Evolutionary conservation across 345 rosid genomes (phyloP), one percentile per base, ranked within the genome.

Genomic region (Populus tremula): DNA sequence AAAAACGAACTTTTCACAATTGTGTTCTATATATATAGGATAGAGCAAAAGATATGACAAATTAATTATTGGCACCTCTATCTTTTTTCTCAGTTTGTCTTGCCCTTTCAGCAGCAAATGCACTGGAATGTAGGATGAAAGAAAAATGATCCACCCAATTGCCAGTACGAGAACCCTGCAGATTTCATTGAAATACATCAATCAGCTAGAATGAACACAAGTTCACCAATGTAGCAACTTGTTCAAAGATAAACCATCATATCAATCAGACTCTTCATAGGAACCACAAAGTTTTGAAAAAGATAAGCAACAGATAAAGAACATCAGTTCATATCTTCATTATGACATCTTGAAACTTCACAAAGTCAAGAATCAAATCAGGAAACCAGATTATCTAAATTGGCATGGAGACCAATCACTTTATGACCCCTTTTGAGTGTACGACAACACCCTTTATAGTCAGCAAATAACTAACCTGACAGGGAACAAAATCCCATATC

Each of bases 121-220:
- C 67, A 96, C 90, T 1, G 95, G 95, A 82, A 91, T 90, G 84
- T 91, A 89, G 41, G 86, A 79, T 8, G 97, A 90, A 64, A 94
- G 97, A 81, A 96, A 94, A 72, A 92, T 89, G 70, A 92, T 83
- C 99, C 99, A 96, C 76, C 99, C 99, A 64, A 90, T 80, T 4
- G 94, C 86, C 86, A 96, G 83, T 35, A 90, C 88, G 29, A 94
- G 12, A 84, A 85, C 87, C 93, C 99, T 92, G 92, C 84, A 83
- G 69, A 77, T 79, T 71, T 54, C 50, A 78, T 65, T 17, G 27
- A 70, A 23, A 25, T 67, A 41, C 72, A 70, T 77, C 62, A 80
- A 77, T 35, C 2, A 72, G 74, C 62, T 16, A 35, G 68, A 78
- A 59, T 65, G 41, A 45, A 68, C 36, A 59, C 23, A 29, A 16